Evolutionary conservation across 2,329 filamentous ascomycete genomes (phyloP), one percentile per base, ranked within the genome.

Genomic region (Clonostachys chloroleuca): DNA sequence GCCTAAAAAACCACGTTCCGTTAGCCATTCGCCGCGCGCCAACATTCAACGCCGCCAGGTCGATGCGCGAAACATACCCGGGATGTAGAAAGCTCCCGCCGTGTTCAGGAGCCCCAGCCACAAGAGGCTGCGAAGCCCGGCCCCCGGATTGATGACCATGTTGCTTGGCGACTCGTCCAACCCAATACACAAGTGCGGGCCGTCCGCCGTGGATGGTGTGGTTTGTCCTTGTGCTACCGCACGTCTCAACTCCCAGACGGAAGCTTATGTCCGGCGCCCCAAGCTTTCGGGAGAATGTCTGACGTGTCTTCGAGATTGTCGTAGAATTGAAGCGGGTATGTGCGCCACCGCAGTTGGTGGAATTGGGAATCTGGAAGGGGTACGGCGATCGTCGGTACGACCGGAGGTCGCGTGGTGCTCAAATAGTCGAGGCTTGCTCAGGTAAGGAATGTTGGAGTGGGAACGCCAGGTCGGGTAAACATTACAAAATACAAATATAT

Each of bases 11-110:
- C 20, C 12, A 3, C 58, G 12, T 42, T 6, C 12, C 12, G n/a
- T 43, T 20, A 18, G 30, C 14, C 5, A 7, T 7, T 47, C 36
- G 33, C 35, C 44, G 44, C 44, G 44, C 17, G 35, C 12, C 13
- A 6, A 17, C 24, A 33, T 34, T 56, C 43, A 52, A 24, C n/a
- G 24, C 24, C 8, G 24, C 24, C 24, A 30, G 24, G 8, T 10
- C 24, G 24, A 30, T 30, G 24, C 24, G 24, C 24, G 24, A 30
- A 46, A 51, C 73, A 58, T 77, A 92, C 89, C 89, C 58, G 90
- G 90, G 56, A 95, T 87, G 65, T 95, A 95, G 65, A 95, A 95
- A 36, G 86, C 87, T 46, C 83, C 72, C 16, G 72, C 52, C 10
- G 54, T 49, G 40, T 44, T 51, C 5, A 57, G 44, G 13, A 60